These are phyloP conservation scores for Buxus sempervirens DNA, from an alignment of 164 flowering plant genomes.

Conservation along the genomic window DNA sequence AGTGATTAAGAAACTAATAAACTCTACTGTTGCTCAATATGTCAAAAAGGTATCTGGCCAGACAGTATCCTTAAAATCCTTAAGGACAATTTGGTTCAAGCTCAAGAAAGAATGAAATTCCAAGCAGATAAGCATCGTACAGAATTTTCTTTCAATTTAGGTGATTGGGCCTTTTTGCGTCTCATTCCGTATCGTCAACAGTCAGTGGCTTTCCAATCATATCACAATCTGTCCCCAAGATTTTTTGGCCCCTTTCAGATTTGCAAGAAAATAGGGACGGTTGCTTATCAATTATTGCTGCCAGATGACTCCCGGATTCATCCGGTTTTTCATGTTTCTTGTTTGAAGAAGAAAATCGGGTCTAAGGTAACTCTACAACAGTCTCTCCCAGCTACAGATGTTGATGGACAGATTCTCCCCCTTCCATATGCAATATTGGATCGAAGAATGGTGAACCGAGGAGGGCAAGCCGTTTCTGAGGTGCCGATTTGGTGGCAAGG, in stretches of 20 bases:
- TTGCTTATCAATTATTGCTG: background rate
- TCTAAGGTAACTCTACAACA: background rate
- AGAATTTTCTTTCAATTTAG: background rate
- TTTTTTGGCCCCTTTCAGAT: background rate
- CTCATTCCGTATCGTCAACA: background rate
- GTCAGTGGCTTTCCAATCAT: background rate
- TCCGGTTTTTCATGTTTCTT: background rate
- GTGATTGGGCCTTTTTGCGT: background rate
- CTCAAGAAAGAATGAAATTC: background rate
- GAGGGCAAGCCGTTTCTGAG: background rate
- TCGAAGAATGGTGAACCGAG: background rate
- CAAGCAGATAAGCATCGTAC: background rate
- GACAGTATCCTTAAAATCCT: background rate
- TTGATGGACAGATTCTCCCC: background rate
- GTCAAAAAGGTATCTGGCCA: constrained; percentile 52
- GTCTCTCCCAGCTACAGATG: background rate
- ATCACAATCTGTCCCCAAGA: background rate
- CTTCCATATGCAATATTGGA: background rate
- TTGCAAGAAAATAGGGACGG: background rate
- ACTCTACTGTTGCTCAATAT: constrained; percentile 47
- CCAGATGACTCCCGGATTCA: background rate
- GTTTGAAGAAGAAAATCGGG: background rate
- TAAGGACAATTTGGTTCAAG: background rate
- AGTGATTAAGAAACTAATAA: constrained; percentile 60
- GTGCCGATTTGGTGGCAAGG: background rate